Base-by-base conservation (phyloP, 805 yeast species). In the Hyphopichia homilentoma region DNA sequence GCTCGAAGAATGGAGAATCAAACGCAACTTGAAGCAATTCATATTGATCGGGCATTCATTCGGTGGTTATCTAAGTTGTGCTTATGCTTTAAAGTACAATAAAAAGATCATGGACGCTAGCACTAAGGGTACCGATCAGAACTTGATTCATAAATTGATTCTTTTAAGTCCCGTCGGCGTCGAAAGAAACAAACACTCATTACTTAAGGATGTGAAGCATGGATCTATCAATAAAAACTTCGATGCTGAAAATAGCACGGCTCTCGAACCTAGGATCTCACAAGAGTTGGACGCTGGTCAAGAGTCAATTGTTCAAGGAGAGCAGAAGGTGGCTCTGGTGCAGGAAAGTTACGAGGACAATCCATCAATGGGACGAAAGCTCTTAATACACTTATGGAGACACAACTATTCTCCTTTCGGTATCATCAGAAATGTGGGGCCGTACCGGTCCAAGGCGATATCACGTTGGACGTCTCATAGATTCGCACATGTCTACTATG, bases 391-490 rank as follows among this genome's bases (percentile, higher is more conserved):
- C 34, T 34, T 78, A 30, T 80, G 87, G 87, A 62, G 64, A 12
- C 52, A 52, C 12, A 66, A 80, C 44, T 48, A 57, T 14, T 77
- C 84, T 1, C 84, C 84, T 0, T 74, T 80, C 41, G 47, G 72
- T 2, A 32, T 78, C 2, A 44, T 79, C 7, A 57, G 84, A 34
- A 48, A 56, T 11, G 27, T 54, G 4, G 84, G 84, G 0, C 84
- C 84, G 2, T 43, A 68, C 16, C 74, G 74, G 17, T 74, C 83
- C 1, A 70, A 64, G 37, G 23, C 71, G 17, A 61, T 77, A 8
- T 65, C 77, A 3, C 33, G 45, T 7, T 80, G 85, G 85, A 70
- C 84, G 1, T 68, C 62, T 7, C 55, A 44, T 36, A 50, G 70
- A 29, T 70, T 52, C 55, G 59, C 54, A 34, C 81, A 59, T 65